Evolutionary conservation across 2,329 filamentous ascomycete genomes (phyloP).

Genomic region (Alternaria incomplexa): DNA sequence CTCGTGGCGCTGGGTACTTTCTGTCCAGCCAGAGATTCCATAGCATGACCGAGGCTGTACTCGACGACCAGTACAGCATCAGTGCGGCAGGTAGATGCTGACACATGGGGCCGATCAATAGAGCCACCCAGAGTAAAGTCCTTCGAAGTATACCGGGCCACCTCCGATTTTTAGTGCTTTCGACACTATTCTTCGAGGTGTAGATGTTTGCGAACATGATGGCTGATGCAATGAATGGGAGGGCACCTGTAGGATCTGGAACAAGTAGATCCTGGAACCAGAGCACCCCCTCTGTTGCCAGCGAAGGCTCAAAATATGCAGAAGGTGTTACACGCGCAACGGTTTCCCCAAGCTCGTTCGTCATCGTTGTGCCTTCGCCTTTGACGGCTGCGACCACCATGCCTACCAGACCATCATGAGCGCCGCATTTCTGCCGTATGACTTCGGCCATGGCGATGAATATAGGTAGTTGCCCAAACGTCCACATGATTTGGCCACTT

Average conservation of each 20-base stretch:
- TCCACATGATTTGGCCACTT: conserved; percentile 33
- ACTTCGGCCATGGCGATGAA: conserved; percentile 47
- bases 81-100: conserved; percentile 49
- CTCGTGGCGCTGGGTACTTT: conserved; percentile 34
- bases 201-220: conserved; percentile 58
- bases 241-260: conserved; percentile 58
- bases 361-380: conserved; percentile 1
- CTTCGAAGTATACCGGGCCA: conserved; percentile 30
- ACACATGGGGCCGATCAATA: conserved; percentile 41
- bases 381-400: conserved; percentile 23
- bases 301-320: conserved; percentile 54
- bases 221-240: conserved; percentile 58
- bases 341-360: conserved; percentile 9
- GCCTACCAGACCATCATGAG: conserved; percentile 38
- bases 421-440: conserved; percentile 44
- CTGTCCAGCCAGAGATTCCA: conserved; percentile 44
- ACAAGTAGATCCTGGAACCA: conserved; percentile 66
- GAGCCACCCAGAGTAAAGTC: conserved; percentile 34
- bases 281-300: conserved; percentile 63
- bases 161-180: conserved; percentile 10
- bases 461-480: conserved; percentile 42
- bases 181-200: conserved; percentile 27
- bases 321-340: conserved; percentile 12
- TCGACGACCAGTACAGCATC: conserved; percentile 51
- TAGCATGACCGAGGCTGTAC: conserved; percentile 42